A percentile compares a stretch with the other conserved stretches of the same genome.
These are phyloP conservation scores for Sugiyamaella japonica DNA, from an alignment of 1,139 yeast species.

Conservation along the genomic window DNA sequence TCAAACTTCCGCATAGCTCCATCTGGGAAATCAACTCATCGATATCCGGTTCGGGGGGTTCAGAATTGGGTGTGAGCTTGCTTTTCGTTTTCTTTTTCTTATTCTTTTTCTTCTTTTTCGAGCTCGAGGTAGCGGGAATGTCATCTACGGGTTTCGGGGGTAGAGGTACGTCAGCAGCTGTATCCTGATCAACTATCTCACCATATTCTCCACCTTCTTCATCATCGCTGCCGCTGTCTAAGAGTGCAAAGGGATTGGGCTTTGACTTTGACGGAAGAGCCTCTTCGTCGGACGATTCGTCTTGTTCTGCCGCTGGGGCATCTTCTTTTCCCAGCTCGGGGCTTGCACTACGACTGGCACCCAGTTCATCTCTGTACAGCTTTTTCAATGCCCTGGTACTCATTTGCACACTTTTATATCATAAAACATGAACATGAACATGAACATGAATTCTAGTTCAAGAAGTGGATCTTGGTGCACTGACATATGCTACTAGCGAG, in stretches of 20 bases:
- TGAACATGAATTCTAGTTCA: no score
- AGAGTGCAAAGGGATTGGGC: constrained; percentile 55
- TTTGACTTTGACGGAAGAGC: constrained; percentile 29
- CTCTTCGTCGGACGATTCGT: constrained; percentile 13
- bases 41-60: constrained; percentile 11
- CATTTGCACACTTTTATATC: constrained; percentile 21
- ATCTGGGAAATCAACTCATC: constrained; percentile 14
- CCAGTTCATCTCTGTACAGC: constrained; percentile 23
- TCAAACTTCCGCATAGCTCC: neutral
- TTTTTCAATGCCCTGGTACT: constrained; percentile 30
- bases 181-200: neutral
- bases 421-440: no score
- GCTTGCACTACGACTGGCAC: constrained; percentile 11
- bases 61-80: constrained; percentile 11
- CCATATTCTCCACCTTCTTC: constrained; percentile 43
- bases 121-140: no score
- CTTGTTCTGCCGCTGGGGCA: neutral
- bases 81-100: constrained; percentile 26
- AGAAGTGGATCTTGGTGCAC: no score
- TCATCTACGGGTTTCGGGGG: constrained; percentile 18
- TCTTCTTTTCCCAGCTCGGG: constrained; percentile 1
- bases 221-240: constrained; percentile 45
- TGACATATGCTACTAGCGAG: no score
- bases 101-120: constrained; percentile 27
- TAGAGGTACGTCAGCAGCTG: no score